A percentile compares a stretch with the other conserved stretches of the same genome.
Evolutionary conservation across 2,329 filamentous ascomycete species (phyloP).

Genomic region (Fusarium dimerum): DNA sequence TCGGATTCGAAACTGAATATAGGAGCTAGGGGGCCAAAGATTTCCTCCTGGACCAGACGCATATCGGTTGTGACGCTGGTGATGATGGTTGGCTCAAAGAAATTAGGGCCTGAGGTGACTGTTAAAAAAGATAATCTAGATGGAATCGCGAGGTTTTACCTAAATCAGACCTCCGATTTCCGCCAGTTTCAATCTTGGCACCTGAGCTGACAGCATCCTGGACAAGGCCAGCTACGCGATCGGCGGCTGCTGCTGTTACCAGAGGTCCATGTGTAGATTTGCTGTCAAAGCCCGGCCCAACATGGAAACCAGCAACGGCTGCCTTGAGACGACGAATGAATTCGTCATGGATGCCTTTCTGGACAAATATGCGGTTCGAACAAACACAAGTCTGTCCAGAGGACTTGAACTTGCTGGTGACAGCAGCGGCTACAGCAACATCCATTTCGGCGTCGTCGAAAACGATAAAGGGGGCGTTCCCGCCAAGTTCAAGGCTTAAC

Average conservation of each 20-base stretch:
- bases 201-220: conserved; percentile 65
- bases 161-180: conserved; percentile 61
- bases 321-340: conserved; percentile 66
- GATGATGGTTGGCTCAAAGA: conserved; percentile 72
- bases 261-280: conserved; percentile 62
- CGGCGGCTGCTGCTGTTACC: conserved; percentile 58
- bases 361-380: conserved; percentile 75
- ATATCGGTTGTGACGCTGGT: conserved; percentile 68
- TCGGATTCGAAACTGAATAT: conserved; percentile 72
- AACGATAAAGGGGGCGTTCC: conserved; percentile 77
- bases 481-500: conserved; percentile 64
- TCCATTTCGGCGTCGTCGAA: conserved; percentile 76
- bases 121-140: neutral
- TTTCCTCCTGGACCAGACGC: conserved; percentile 69
- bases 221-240: conserved; percentile 64
- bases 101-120: conserved; percentile 46
- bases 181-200: conserved; percentile 61
- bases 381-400: conserved; percentile 92
- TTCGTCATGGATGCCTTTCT: conserved; percentile 69
- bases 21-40: conserved; percentile 73
- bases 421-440: conserved; percentile 60
- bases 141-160: conserved; percentile 37
- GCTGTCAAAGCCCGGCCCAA: conserved; percentile 62
- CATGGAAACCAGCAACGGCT: conserved; percentile 68
- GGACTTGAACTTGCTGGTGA: conserved; percentile 82